Conservation (phyloP, 2,329 filamentous ascomycete genomes). For the Thielaviopsis populi region DNA sequence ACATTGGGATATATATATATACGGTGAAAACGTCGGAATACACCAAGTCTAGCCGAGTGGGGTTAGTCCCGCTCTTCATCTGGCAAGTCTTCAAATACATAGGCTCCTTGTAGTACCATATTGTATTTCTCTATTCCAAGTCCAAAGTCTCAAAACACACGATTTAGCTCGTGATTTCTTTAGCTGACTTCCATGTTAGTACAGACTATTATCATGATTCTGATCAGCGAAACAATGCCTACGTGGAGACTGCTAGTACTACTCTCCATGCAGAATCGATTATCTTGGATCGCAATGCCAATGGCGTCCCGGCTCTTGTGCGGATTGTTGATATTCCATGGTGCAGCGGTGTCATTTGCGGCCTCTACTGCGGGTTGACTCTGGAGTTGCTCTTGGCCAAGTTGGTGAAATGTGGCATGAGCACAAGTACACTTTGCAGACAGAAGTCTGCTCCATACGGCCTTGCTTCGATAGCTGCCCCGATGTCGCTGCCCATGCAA, state of each 20-base stretch:
- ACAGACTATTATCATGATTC: slow-evolving; percentile 52
- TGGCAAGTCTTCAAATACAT: too few relatives aligned
- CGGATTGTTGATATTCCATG: slow-evolving; percentile 59
- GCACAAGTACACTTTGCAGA: slow-evolving; percentile 41
- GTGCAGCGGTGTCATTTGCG: slow-evolving; percentile 56
- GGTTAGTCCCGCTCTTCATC: background rate
- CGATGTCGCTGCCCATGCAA: slow-evolving; percentile 25
- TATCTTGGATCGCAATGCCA: slow-evolving; percentile 59
- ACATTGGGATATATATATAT: background rate
- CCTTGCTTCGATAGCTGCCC: slow-evolving; percentile 51
- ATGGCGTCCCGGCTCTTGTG: slow-evolving; percentile 50
- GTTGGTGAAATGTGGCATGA: slow-evolving; percentile 42
- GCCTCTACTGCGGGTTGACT: slow-evolving; percentile 50
- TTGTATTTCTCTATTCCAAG: background rate
- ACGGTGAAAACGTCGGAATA: background rate
- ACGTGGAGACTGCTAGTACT: slow-evolving; percentile 44
- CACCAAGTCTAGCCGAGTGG: background rate
- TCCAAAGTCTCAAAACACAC: too few relatives aligned
- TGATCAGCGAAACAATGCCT: slow-evolving; percentile 44
- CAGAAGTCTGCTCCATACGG: too few relatives aligned
- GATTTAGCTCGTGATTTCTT: too few relatives aligned
- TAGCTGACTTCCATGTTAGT: slow-evolving; percentile 57
- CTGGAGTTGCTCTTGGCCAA: slow-evolving; percentile 48
- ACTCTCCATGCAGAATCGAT: slow-evolving; percentile 57
- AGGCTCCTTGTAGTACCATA: background rate